Percentiles rank a stretch among this genome's conserved stretches.
These are phyloP conservation scores for Aspergillus alliaceus DNA, from an alignment of 2,329 filamentous ascomycete species.

Conservation along the genomic window DNA sequence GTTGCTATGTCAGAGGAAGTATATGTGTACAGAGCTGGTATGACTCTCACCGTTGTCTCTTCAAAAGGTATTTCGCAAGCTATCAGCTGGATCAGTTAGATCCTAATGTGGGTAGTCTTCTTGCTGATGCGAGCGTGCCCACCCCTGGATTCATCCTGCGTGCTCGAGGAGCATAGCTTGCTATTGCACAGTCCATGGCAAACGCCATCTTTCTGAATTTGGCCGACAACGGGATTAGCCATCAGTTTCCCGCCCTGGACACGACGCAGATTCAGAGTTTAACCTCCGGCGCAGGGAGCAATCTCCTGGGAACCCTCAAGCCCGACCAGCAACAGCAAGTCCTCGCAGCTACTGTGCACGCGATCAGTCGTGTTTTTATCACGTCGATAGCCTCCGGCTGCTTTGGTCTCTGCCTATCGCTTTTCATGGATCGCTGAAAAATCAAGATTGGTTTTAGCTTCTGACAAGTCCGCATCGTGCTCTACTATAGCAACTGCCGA, in stretches of 20 bases:
- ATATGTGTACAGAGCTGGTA: too few species aligned
- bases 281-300: not conserved
- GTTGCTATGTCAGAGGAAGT: too few species aligned
- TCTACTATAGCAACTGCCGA: too few species aligned
- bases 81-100: too few species aligned
- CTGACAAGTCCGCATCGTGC: too few species aligned
- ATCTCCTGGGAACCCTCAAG: not conserved
- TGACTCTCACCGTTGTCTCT: too few species aligned
- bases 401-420: not conserved
- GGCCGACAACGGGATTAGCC: not conserved
- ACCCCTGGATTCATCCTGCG: slow-evolving; percentile 13
- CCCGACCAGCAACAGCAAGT: not conserved
- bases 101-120: too few species aligned
- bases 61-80: too few species aligned
- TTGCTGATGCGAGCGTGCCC: too few species aligned
- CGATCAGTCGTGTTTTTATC: not conserved
- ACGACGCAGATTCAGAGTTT: not conserved
- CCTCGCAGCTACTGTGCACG: not conserved
- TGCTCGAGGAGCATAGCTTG: not conserved
- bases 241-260: not conserved
- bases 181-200: not conserved
- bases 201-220: not conserved
- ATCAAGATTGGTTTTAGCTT: not conserved
- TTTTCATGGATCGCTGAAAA: not conserved
- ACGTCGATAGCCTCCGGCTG: not conserved